These are phyloP conservation scores for Macadamia tetraphylla DNA, from an alignment of 164 flowering plant genomes.

Conservation along the genomic window DNA sequence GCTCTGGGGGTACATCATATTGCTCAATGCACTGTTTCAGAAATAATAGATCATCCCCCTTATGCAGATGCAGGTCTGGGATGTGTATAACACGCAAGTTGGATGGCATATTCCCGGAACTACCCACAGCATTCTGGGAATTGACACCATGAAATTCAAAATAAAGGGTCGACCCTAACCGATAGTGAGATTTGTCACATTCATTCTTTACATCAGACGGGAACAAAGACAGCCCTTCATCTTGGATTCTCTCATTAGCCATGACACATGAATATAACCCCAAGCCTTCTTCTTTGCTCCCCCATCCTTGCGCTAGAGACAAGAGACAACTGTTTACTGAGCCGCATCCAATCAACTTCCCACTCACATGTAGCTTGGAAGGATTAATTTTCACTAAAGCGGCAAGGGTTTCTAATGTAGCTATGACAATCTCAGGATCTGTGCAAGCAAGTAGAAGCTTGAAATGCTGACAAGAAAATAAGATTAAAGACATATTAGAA, in stretches of 20 bases:
- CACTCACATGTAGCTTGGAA: conserved; percentile 87
- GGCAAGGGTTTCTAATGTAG: conserved; percentile 83
- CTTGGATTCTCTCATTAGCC: conserved; percentile 72
- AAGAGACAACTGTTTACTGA: conserved; percentile 72
- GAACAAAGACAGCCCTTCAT: conserved; percentile 57
- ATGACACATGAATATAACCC: conserved; percentile 81
- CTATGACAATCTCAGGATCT: conserved; percentile 88
- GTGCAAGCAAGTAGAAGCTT: conserved; percentile 85
- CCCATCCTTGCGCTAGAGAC: conserved; percentile 99
- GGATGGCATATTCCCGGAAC: conserved; percentile 31
- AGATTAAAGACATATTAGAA: conserved; percentile 8
- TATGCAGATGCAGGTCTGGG: conserved; percentile 65
- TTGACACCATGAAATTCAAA: conserved; percentile 63
- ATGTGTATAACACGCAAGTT: conserved; percentile 54
- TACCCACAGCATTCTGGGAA: conserved; percentile 31
- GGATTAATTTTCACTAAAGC: conserved; percentile 89
- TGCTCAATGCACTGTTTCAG: conserved; percentile 67
- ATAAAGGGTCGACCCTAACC: conserved; percentile 87
- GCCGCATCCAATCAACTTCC: conserved; percentile 87
- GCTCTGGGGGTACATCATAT: conserved; percentile 68
- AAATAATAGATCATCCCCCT: conserved; percentile 75
- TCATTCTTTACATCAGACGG: conserved; percentile 60
- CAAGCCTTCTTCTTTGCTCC: conserved; percentile 97
- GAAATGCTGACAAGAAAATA: conserved; percentile 66
- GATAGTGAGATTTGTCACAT: conserved; percentile 51